These are phyloP conservation scores for Cyclospora cayetanensis DNA, from an alignment of 169 alveolate genomes.

Conservation along the genomic window DNA sequence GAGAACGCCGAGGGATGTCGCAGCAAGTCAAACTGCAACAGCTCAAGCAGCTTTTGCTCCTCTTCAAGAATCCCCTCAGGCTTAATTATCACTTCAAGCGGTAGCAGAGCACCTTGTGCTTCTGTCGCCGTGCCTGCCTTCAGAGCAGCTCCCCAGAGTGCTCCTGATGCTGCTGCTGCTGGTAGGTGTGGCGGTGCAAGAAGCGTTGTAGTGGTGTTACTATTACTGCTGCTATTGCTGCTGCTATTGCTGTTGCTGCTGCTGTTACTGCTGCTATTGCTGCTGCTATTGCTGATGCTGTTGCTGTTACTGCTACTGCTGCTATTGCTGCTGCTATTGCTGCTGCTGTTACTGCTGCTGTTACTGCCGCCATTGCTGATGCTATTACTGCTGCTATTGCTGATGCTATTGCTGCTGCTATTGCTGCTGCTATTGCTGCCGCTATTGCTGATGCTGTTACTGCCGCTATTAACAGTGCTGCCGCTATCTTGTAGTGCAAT, in stretches of 20 bases:
- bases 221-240: neutral
- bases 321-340: neutral
- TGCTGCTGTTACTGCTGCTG: neutral
- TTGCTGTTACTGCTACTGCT: neutral
- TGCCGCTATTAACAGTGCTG: neutral
- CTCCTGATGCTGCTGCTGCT: too few species aligned
- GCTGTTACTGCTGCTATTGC: neutral
- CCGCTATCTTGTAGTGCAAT: too few species aligned
- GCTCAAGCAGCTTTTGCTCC: too few species aligned
- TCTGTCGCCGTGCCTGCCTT: too few species aligned
- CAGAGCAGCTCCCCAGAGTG: too few species aligned
- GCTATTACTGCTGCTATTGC: neutral
- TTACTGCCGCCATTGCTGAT: neutral
- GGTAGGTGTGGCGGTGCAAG: too few species aligned
- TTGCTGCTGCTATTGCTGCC: neutral
- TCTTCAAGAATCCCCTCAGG: too few species aligned
- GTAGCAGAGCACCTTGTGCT: too few species aligned
- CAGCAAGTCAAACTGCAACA: too few species aligned
- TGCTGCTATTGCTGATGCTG: neutral
- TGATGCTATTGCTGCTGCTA: neutral
- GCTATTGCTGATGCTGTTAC: neutral
- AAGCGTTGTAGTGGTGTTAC: too few species aligned
- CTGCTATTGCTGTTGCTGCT: neutral
- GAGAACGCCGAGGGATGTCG: too few species aligned
- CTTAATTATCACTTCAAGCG: too few species aligned